Evolutionary conservation across 164 flowering plant species (phyloP), one percentile per base, ranked within the genome.

Genomic region (Sextonia rubra): DNA sequence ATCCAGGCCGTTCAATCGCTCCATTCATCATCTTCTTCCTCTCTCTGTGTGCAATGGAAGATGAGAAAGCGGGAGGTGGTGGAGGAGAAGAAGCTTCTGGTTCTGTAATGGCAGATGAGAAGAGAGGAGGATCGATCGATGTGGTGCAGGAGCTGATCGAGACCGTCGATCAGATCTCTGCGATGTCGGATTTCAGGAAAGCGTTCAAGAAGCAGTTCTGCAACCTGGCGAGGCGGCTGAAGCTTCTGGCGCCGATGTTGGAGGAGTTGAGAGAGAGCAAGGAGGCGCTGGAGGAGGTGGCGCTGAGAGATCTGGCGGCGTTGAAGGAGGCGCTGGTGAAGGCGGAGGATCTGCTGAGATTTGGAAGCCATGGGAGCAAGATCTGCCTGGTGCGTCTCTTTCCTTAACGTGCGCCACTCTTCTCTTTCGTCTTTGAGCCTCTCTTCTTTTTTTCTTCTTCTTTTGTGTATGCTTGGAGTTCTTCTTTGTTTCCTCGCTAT

Each of bases 301-400:
- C 80, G 5, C 12, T 80, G 2, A 76, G 61, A 61, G 76, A 83
- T n/a, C 70, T 93, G 25, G 67, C 61, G 32, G 75, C 79, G 12
- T 70, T 93, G 69, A 78, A 77, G 70, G 83, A 78, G 15, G 88
- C 91, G 37, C 62, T 93, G 44, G 77, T 70, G 7, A 83, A 83
- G 1, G 85, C 97, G 11, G 83, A 77, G 64, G 93, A 89, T 64
- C 25, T 93, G 75, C 94, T 93, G 68, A 77, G 82, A 74, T 86
- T 87, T 15, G 98, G 94, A 17, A 81, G 86, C 68, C 84, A 86
- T 78, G 94, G 92, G 60, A 93, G 98, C 84, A 89, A 91, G 79
- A 86, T 93, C 81, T 91, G 80, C 79, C 78, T 90, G 90, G 98
- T 94, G n/a, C n/a, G 58, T 52, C 58, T 52, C 58, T 12, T 5